Evolutionary conservation across 2,329 filamentous ascomycete species (phyloP).

Genomic region (Diaporthe sp.): DNA sequence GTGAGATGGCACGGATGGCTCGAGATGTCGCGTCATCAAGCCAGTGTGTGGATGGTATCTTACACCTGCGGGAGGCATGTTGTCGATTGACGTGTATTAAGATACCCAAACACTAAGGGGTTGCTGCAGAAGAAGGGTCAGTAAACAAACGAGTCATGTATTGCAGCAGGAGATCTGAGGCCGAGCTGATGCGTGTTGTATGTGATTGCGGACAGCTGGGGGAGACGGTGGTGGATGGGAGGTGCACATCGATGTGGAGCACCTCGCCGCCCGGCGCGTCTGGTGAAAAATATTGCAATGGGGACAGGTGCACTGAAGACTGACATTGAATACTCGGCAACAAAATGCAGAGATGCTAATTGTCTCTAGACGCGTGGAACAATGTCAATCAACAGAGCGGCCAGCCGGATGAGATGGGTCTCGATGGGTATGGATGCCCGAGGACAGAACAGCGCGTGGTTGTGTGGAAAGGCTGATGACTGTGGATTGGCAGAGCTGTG

Average conservation of each 20-base stretch:
- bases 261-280: slow-evolving; percentile 35
- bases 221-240: slow-evolving; percentile 17
- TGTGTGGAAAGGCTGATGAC: slow-evolving; percentile 8
- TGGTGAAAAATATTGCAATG: slow-evolving; percentile 38
- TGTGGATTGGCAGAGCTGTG: slow-evolving; percentile 19
- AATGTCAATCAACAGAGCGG: slow-evolving; percentile 30
- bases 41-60: slow-evolving; percentile 44
- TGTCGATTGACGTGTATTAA: slow-evolving; percentile 37
- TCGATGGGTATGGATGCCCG: slow-evolving; percentile 27
- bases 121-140: slow-evolving; percentile 32
- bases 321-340: slow-evolving; percentile 38
- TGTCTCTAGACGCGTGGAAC: slow-evolving; percentile 38
- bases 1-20: slow-evolving; percentile 10
- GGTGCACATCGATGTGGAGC: slow-evolving; percentile 38
- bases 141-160: slow-evolving; percentile 24
- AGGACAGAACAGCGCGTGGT: slow-evolving; percentile 25
- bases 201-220: slow-evolving; percentile 32
- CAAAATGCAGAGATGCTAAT: slow-evolving; percentile 34
- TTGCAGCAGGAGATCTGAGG: slow-evolving; percentile 23
- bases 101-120: slow-evolving; percentile 37
- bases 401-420: slow-evolving; percentile 20
- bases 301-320: slow-evolving; percentile 15
- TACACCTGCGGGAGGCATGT: slow-evolving; percentile 51
- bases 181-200: slow-evolving; percentile 15
- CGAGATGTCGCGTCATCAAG: slow-evolving; percentile 20